Evolutionary conservation across 1,139 yeast species (phyloP).

Genomic region (Yamadazyma pseudoaaseri): DNA sequence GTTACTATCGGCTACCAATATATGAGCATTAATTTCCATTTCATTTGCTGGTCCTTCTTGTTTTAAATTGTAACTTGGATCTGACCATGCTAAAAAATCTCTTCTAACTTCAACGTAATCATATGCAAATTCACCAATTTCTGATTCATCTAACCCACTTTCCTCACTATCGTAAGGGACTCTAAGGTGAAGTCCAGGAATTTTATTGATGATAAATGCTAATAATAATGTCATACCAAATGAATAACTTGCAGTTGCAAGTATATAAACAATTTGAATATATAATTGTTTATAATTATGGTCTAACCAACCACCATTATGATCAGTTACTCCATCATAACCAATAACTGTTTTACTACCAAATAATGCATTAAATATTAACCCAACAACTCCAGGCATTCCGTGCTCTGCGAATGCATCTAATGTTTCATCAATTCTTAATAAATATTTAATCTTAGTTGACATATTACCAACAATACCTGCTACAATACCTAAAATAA

Average conservation of each 20-base stretch:
- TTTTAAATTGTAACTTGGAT: conserved; percentile 7
- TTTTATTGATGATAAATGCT: conserved; percentile 68
- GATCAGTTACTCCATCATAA: conserved; percentile 79
- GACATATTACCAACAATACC: conserved; percentile 88
- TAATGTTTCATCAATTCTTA: conserved; percentile 85
- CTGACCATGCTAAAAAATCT: conserved; percentile 74
- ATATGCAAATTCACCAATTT: conserved; percentile 97
- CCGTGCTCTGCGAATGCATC: conserved; percentile 99
- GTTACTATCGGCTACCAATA: conserved; percentile 2
- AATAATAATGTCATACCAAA: conserved; percentile 74
- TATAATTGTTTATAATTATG: conserved; percentile 91
- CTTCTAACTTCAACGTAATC: conserved; percentile 97
- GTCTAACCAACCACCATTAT: conserved; percentile 88
- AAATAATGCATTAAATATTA: conserved; percentile 82
- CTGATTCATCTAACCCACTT: conserved; percentile 92
- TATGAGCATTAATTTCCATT: not conserved
- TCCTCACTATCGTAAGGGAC: conserved; percentile 85
- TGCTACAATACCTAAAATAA: conserved; percentile 75
- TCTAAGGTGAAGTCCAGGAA: conserved; percentile 82
- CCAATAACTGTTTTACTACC: conserved; percentile 89
- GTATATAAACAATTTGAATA: conserved; percentile 80
- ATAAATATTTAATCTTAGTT: conserved; percentile 79
- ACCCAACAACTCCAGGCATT: conserved; percentile 88
- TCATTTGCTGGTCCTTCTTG: not conserved
- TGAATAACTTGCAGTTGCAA: conserved; percentile 75